Conservation (phyloP, 2,329 filamentous ascomycete species). For the Stemphylium vesicarium region DNA sequence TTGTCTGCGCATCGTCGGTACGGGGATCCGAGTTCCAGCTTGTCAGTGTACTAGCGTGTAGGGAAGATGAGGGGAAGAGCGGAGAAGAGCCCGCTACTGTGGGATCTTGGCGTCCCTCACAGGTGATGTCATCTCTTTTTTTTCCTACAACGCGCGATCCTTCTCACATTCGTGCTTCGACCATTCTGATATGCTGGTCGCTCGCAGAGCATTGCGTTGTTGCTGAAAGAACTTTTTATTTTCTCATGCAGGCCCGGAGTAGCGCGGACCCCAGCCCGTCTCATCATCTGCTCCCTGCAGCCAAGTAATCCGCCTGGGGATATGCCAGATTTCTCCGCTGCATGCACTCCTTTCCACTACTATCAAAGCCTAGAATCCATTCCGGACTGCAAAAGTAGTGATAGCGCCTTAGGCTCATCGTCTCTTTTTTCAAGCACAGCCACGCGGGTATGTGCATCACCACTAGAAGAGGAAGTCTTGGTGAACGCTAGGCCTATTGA, state of each 20-base stretch:
- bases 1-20: neutral
- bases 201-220: too few species aligned
- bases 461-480: conserved; percentile 14
- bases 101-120: conserved; percentile 8
- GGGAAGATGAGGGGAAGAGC: neutral
- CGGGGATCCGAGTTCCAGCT: neutral
- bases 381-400: neutral
- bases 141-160: neutral
- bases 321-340: neutral
- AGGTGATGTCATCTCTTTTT: conserved; percentile 8
- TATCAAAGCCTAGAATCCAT: neutral
- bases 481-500: conserved; percentile 10
- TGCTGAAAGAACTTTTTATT: too few species aligned
- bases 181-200: too few species aligned
- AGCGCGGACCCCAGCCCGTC: too few species aligned
- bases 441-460: conserved; percentile 7
- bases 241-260: too few species aligned
- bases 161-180: neutral
- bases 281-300: neutral
- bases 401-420: conserved; percentile 7
- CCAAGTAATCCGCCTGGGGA: neutral
- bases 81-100: conserved; percentile 3
- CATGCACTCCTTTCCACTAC: neutral
- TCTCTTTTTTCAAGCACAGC: conserved; percentile 18
- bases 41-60: neutral